Percentiles rank a stretch among this genome's conserved stretches.
Evolutionary conservation across 2,329 filamentous ascomycete genomes (phyloP).

Genomic region (Neodidymelliopsis sp.): DNA sequence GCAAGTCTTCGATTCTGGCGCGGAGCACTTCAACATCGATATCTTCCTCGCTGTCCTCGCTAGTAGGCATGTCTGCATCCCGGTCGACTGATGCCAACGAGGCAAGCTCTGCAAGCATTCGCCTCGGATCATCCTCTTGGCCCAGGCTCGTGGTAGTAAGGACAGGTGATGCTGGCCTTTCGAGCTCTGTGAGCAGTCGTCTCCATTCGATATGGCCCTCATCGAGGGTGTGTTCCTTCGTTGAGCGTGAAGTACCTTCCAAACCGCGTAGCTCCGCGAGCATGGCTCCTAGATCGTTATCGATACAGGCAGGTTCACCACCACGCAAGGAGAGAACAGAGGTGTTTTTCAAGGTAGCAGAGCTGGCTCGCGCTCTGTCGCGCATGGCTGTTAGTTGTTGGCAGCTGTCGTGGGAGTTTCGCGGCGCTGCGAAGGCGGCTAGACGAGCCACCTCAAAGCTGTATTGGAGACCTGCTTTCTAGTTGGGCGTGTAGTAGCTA

Average conservation of each 20-base stretch:
- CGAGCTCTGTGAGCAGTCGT: conserved; percentile 17
- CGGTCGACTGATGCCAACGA: neutral
- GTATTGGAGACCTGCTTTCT: too few relatives aligned
- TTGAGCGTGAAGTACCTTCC: neutral
- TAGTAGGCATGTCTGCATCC: neutral
- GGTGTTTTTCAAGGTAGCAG: conserved; percentile 1
- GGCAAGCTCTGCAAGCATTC: conserved; percentile 16
- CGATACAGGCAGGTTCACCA: neutral
- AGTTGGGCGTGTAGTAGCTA: too few relatives aligned
- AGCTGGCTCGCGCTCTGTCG: neutral
- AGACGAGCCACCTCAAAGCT: too few relatives aligned
- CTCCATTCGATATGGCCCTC: neutral
- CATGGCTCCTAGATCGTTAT: conserved; percentile 1
- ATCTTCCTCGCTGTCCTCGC: conserved; percentile 2
- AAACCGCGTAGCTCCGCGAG: conserved; percentile 2
- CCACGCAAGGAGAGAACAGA: neutral
- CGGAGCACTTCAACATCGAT: conserved; percentile 7
- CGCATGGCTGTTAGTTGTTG: conserved; percentile 11
- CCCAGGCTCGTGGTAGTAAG: neutral
- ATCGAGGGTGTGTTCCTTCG: neutral
- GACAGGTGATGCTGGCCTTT: neutral
- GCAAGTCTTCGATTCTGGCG: conserved; percentile 1
- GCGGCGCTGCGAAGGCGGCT: too few relatives aligned
- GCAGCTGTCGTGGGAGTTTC: too few relatives aligned
- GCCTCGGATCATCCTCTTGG: conserved; percentile 2